Base-by-base conservation (phyloP, 805 yeast genomes). In the Tetrapisispora fleetii region DNA sequence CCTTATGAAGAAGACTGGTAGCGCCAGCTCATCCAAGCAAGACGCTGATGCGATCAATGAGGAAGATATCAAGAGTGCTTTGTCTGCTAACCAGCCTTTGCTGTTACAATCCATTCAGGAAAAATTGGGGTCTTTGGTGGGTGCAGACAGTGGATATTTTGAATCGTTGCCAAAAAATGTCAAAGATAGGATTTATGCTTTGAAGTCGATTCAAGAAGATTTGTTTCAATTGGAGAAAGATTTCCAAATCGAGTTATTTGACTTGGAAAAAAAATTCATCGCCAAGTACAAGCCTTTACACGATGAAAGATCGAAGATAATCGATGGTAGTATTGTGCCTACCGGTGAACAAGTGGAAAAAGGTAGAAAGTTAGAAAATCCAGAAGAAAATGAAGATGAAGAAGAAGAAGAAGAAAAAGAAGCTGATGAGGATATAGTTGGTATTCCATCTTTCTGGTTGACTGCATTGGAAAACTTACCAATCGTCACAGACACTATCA, bases 361-460 rank as follows among this genome's bases (percentile, higher is more conserved):
- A 48, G 99, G 98, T 52, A 82, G 83, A 64, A 77, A 76, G 48
- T 72, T 85, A 53, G 81, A 83, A 54, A 75, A 65, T 24, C 68
- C 62, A 37, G 75, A 68, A 19, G 67, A 58, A 6, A 73, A 66
- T 0, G 70, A 65, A 1, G 75, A 69, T 10, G 75, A 67, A 11
- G 71, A 68, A 14, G 69, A 64, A 3, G 76, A 68, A 5, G 77
- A 67, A 8, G 73, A 65, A 18, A 70, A 67, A 11, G 75, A 27
- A 40, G 43, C 24, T 3, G 71, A 64, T 10, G 70, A 67, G 18
- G 71, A 67, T 19, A 68, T 73, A 45, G 74, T 73, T 52, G 99
- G 99, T 54, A 79, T 93, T 56, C 98, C 99, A 50, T 81, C 85
- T 44, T 93, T 93, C 75, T 93, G 99, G 99, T 76, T 91, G 59